These are phyloP conservation scores for Pichia membranifaciens DNA, from an alignment of 805 yeast species.

Conservation along the genomic window DNA sequence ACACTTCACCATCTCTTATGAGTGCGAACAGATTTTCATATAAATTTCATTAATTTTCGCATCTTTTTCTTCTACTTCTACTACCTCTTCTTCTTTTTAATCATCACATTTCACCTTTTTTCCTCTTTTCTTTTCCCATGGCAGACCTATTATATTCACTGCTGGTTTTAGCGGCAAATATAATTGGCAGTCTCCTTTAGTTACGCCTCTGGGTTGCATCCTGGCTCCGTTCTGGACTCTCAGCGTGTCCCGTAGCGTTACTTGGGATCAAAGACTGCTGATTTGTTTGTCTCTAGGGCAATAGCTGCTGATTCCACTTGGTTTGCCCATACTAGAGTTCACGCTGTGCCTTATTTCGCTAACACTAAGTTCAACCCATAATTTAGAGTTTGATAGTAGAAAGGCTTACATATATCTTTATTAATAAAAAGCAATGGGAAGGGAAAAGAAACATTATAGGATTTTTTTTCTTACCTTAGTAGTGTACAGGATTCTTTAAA, in stretches of 20 bases:
- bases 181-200: not conserved
- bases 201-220: not conserved
- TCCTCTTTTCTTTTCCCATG: not conserved
- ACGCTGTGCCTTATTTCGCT: constrained; percentile 32
- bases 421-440: not conserved
- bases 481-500: not conserved
- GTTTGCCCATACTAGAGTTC: constrained; percentile 18
- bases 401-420: constrained; percentile 26
- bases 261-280: not conserved
- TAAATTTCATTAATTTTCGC: too few species aligned
- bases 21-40: too few species aligned
- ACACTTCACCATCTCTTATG: too few species aligned
- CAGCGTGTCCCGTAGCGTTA: not conserved
- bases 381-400: constrained; percentile 36
- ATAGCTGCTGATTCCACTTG: constrained; percentile 8
- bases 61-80: too few species aligned
- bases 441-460: too few species aligned
- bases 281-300: not conserved
- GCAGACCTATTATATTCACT: not conserved
- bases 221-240: not conserved
- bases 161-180: not conserved
- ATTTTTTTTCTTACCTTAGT: too few species aligned
- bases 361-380: constrained; percentile 32
- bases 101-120: too few species aligned
- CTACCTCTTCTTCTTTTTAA: too few species aligned